Conservation (phyloP, 176 grass and related monocot genomes). For the Juncus effusus region DNA sequence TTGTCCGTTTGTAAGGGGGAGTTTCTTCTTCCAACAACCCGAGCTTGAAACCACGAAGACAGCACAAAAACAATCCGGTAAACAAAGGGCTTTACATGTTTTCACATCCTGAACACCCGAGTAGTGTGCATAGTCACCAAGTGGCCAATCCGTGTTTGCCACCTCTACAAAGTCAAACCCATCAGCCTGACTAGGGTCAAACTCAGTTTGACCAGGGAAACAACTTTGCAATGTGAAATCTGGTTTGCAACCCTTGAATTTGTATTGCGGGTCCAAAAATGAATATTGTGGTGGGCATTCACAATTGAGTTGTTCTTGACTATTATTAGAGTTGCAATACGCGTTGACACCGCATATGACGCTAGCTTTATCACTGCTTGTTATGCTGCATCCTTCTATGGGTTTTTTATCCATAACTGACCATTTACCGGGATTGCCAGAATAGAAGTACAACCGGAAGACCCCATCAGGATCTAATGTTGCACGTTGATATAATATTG, state of each 20-base stretch:
- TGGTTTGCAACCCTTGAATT: slow-evolving; percentile 31
- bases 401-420: not conserved
- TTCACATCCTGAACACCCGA: not conserved
- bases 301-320: slow-evolving; percentile 1
- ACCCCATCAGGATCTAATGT: slow-evolving; percentile 44
- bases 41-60: not conserved
- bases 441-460: slow-evolving; percentile 34
- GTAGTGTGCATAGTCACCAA: slow-evolving; percentile 37
- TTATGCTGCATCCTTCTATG: not conserved
- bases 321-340: slow-evolving; percentile 26
- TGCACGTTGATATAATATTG: slow-evolving; percentile 20
- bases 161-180: slow-evolving; percentile 11
- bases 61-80: slow-evolving; percentile 37
- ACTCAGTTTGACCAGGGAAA: too few species aligned
- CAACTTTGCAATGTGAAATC: slow-evolving; percentile 28
- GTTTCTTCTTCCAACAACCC: slow-evolving; percentile 43
- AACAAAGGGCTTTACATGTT: slow-evolving; percentile 5
- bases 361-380: not conserved
- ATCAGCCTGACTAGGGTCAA: not conserved
- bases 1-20: slow-evolving; percentile 39
- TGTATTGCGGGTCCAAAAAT: slow-evolving; percentile 20
- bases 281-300: slow-evolving; percentile 24
- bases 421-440: not conserved
- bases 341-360: slow-evolving; percentile 41
- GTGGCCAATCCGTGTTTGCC: slow-evolving; percentile 13